A percentile compares a stretch with the other conserved stretches of the same genome.
phyloP scores from a whole-genome alignment of 352 stramenopile species.

The Vaucheria bursata region DNA sequence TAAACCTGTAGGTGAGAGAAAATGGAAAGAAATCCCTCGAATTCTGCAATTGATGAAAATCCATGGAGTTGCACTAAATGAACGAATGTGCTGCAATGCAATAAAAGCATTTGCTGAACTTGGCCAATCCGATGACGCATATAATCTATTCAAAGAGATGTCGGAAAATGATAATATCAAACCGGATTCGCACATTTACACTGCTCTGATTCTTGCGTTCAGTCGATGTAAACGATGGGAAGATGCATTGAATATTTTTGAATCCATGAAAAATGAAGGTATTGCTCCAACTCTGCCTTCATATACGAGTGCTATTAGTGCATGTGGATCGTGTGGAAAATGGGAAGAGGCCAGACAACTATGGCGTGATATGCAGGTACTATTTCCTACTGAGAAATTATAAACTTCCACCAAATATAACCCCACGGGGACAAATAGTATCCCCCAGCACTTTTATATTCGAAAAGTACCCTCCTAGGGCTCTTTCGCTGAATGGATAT shows the following conservation, averaged over 20 bases:
- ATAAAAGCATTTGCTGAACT: constrained; percentile 9
- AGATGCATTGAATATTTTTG: constrained; percentile 13
- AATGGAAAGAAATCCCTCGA: no score
- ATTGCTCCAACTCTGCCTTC: constrained; percentile 23
- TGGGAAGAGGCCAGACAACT: constrained; percentile 33
- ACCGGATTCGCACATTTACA: constrained; percentile 11
- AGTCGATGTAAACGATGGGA: constrained; percentile 22
- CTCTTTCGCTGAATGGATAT: no score
- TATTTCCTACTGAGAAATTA: no score
- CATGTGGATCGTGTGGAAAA: constrained; percentile 40
- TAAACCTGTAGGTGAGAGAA: no score
- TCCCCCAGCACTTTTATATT: no score
- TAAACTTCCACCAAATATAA: no score
- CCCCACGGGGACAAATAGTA: no score
- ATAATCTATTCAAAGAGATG: constrained; percentile 20
- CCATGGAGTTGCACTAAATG: neutral
- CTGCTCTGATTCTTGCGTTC: constrained; percentile 29
- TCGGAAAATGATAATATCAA: neutral
- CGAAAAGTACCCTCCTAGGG: no score
- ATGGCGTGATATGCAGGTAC: constrained; percentile 34
- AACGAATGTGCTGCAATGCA: constrained; percentile 13
- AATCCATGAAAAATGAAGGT: constrained; percentile 25
- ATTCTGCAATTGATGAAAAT: constrained; percentile 18
- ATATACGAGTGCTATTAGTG: constrained; percentile 29
- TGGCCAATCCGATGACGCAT: neutral